These are phyloP conservation scores for Solanum sitiens DNA, from an alignment of 257 asterid genomes.

Conservation along the genomic window DNA sequence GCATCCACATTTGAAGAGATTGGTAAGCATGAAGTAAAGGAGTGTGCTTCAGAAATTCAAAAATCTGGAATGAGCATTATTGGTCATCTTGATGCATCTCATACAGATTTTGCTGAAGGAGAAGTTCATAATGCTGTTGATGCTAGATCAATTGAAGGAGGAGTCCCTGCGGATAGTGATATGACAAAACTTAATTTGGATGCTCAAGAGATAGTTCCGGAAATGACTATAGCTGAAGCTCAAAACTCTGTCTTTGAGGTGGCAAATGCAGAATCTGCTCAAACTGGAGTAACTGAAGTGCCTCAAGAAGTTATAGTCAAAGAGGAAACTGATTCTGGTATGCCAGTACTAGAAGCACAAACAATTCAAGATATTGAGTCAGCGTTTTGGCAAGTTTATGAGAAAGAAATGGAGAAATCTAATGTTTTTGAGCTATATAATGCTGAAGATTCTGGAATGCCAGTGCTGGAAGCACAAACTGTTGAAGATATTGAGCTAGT, in stretches of 20 bases:
- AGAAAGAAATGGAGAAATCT: constrained; percentile 3
- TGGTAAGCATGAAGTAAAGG: constrained; percentile 18
- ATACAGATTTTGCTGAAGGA: constrained; percentile 14
- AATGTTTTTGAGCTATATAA: neutral
- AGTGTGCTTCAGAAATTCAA: constrained; percentile 19
- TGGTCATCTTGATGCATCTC: constrained; percentile 17
- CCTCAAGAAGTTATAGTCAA: neutral
- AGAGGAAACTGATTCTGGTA: constrained; percentile 1
- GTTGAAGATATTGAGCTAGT: constrained; percentile 17
- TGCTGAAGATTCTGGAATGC: constrained; percentile 6
- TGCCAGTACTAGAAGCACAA: constrained; percentile 8
- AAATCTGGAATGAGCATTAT: constrained; percentile 7
- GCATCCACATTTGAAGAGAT: constrained; percentile 7
- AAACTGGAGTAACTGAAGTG: constrained; percentile 3
- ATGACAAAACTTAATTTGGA: neutral
- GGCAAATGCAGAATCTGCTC: constrained; percentile 8
- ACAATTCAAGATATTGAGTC: constrained; percentile 1
- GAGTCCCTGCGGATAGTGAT: neutral
- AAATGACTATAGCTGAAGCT: constrained; percentile 21
- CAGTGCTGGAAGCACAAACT: constrained; percentile 22
- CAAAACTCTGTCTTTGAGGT: constrained; percentile 13
- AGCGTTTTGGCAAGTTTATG: neutral
- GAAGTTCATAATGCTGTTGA: constrained; percentile 11
- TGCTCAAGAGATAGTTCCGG: constrained; percentile 9
- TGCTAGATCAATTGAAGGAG: constrained; percentile 11